Evolutionary conservation across 345 rosid genomes (phyloP), one percentile per base, ranked within the genome.

Genomic region (Erysimum cheiranthoides): DNA sequence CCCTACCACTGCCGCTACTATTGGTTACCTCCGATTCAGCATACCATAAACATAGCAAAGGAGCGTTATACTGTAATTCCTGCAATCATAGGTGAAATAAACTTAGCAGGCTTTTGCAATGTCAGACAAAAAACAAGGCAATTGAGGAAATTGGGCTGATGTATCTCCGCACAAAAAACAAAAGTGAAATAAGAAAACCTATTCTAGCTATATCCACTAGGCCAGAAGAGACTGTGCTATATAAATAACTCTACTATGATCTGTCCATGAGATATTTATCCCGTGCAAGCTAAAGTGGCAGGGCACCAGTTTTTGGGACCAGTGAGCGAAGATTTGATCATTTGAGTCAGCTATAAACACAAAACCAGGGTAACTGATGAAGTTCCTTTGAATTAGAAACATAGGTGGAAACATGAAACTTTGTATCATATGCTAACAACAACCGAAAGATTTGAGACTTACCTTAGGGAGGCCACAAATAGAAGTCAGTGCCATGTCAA

Each of bases 401-500:
- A 68, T 30, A 58, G 43, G 38, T 51, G 68, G 70, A 51, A 76
- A 45, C 70, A 53, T 42, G 42, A 21, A 52, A 21, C 10, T 4
- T 54, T 45, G 42, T 49, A 31, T 53, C 13, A 34, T 61, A 52
- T 63, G 61, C 76, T 17, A 57, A 46, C 39, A 58, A 63, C 56
- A 31, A 42, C 67, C 14, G 1, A 66, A 68, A 78, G 40, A 42
- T 53, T 28, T 46, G 60, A 74, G 70, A 61, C 85, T 85, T 73
- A 92, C 99, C 84, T 7, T 52, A 32, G 92, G 80, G 74, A 92
- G 92, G 79, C 88, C 97, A 80, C 87, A 86, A 39, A 83, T 81
- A 70, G 97, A 92, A 53, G 89, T 80, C 76, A 95, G 81, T 34
- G 98, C 98, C 99, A 95, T 88, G 83, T 95, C 98, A 50, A 95